A percentile compares a stretch with the other conserved stretches of the same genome.
These are phyloP conservation scores for Aquilaria malaccensis DNA, from an alignment of 345 rosid species.

Conservation along the genomic window DNA sequence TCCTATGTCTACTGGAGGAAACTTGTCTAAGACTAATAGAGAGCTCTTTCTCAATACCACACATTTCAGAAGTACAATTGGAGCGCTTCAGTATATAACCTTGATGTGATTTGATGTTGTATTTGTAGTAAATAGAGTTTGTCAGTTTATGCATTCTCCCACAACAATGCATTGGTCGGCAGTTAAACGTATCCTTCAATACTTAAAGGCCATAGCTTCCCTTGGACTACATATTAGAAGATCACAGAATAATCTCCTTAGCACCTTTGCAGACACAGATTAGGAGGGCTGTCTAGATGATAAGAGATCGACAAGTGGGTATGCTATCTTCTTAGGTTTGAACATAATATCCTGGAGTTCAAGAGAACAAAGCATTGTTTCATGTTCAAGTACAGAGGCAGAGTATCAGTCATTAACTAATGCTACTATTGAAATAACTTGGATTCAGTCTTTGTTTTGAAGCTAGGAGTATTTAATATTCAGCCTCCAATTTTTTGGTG, in stretches of 20 bases:
- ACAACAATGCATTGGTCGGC: background rate
- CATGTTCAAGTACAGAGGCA: background rate
- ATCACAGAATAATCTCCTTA: too few species aligned
- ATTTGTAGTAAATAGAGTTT: background rate
- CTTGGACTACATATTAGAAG: background rate
- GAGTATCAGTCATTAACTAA: background rate
- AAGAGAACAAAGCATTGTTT: background rate
- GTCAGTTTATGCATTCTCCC: constrained; percentile 1
- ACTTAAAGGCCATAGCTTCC: background rate
- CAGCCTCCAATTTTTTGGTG: background rate
- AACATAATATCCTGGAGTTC: background rate
- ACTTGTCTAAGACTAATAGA: background rate
- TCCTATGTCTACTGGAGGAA: background rate
- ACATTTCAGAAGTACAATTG: background rate
- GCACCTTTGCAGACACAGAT: background rate
- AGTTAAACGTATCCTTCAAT: background rate
- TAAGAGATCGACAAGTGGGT: background rate
- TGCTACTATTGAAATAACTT: background rate
- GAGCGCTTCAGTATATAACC: background rate
- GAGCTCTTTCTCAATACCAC: background rate
- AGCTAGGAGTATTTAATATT: background rate
- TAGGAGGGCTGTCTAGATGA: background rate
- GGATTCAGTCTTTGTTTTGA: background rate
- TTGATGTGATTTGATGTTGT: background rate
- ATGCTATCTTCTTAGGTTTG: background rate